phyloP scores from a whole-genome alignment of 108 stramenopile species.

The Phaeodactylum tricornutum region DNA sequence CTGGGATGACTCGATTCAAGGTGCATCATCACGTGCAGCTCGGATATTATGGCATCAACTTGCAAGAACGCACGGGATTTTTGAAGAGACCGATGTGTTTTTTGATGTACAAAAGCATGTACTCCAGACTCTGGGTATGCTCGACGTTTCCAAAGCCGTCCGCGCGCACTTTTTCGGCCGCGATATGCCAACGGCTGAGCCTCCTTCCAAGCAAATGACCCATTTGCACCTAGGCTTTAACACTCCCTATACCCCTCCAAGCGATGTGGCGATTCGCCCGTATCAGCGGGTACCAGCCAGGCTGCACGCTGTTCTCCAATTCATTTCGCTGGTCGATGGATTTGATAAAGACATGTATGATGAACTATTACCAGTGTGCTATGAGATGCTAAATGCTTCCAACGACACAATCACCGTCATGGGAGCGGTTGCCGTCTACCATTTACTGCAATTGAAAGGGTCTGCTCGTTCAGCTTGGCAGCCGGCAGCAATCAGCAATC shows the following conservation, averaged over 20 bases:
- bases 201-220: neutral
- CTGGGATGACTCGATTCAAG: no score
- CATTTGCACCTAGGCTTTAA: neutral
- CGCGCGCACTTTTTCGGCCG: conserved; percentile 19
- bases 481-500: no score
- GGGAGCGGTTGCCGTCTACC: neutral
- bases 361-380: conserved; percentile 6
- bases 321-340: conserved; percentile 1
- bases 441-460: neutral
- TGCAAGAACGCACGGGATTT: no score
- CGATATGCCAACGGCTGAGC: conserved; percentile 1
- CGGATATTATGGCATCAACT: no score
- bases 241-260: neutral
- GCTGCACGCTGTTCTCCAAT: neutral
- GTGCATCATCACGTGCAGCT: no score
- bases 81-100: no score
- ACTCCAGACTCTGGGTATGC: neutral
- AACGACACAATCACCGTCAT: neutral
- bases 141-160: conserved; percentile 1
- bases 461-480: no score
- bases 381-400: conserved; percentile 6
- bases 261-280: neutral
- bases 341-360: neutral
- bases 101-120: neutral
- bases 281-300: conserved; percentile 9